These are phyloP conservation scores for Dryas integrifolia DNA, from an alignment of 331 rosid species.

Conservation along the genomic window DNA sequence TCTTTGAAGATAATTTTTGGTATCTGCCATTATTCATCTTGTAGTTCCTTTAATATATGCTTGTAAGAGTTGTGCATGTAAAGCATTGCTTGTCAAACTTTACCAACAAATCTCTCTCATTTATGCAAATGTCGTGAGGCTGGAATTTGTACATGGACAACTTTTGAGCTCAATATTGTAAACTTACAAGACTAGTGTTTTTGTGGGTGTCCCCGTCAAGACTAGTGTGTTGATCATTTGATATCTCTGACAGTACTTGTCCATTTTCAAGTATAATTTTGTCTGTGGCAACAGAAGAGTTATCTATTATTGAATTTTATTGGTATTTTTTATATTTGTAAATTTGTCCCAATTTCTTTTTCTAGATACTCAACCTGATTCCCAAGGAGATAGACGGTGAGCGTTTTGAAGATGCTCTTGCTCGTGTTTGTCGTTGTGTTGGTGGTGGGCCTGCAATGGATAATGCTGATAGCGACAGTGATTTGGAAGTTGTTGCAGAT, in stretches of 20 bases:
- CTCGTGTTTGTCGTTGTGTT: slow-evolving; percentile 73
- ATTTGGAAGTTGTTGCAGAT: slow-evolving; percentile 94
- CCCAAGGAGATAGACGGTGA: slow-evolving; percentile 89
- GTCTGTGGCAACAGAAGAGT: no score
- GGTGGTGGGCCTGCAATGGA: slow-evolving; percentile 81
- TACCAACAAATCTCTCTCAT: background rate
- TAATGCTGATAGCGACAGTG: slow-evolving; percentile 89
- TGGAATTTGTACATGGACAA: background rate
- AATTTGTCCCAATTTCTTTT: slow-evolving; percentile 17
- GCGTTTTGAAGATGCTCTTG: slow-evolving; percentile 80
- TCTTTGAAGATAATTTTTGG: background rate
- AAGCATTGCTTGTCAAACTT: background rate
- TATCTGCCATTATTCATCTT: background rate
- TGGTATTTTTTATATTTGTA: slow-evolving; percentile 4
- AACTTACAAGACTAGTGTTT: background rate
- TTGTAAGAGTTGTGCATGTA: background rate
- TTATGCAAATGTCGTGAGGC: background rate
- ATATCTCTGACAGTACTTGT: background rate
- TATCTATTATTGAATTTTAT: background rate
- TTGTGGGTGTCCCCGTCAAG: background rate
- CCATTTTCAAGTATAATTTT: background rate
- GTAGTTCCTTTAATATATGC: background rate
- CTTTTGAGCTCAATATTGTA: background rate
- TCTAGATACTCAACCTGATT: slow-evolving; percentile 64
- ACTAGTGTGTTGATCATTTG: background rate